Conservation (phyloP, 768 basidiomycete genomes). For the Floccularia luteovirens region DNA sequence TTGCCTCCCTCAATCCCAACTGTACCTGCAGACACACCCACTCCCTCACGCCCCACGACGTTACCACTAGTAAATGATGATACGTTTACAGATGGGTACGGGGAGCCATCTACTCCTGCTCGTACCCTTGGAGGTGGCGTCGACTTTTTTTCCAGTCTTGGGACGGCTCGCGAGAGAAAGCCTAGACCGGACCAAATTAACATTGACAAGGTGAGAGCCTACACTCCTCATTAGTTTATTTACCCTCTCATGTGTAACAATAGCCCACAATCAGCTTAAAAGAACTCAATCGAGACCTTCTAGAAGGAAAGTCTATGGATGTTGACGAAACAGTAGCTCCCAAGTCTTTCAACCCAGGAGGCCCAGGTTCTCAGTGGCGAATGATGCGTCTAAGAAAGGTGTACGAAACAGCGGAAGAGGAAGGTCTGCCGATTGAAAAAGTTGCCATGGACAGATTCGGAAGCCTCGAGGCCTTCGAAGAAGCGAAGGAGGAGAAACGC, state of each 20-base stretch:
- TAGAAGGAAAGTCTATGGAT: constrained; percentile 32
- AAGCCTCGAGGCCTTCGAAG: constrained; percentile 76
- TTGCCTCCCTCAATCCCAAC: constrained; percentile 25
- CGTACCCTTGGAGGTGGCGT: constrained; percentile 50
- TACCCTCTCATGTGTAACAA: background rate
- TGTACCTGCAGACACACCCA: constrained; percentile 15
- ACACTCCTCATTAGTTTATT: background rate
- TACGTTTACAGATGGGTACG: constrained; percentile 59
- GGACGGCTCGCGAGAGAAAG: constrained; percentile 64
- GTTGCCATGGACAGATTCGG: constrained; percentile 89
- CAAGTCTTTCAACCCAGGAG: constrained; percentile 65
- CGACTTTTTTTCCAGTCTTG: constrained; percentile 89
- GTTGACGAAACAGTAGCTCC: constrained; percentile 32
- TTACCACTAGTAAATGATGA: constrained; percentile 29
- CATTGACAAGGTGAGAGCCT: constrained; percentile 56
- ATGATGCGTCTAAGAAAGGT: constrained; percentile 94
- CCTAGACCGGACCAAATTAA: constrained; percentile 50
- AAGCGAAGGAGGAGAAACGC: constrained; percentile 80
- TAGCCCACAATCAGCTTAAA: constrained; percentile 55
- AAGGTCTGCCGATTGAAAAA: constrained; percentile 61
- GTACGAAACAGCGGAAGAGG: constrained; percentile 88
- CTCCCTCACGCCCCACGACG: constrained; percentile 14
- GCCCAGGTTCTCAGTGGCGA: constrained; percentile 92
- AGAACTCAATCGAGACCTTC: constrained; percentile 57
- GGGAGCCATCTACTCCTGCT: constrained; percentile 34